Base-by-base conservation (phyloP, 2,329 filamentous ascomycete genomes). In the Ramularia endophylla region DNA sequence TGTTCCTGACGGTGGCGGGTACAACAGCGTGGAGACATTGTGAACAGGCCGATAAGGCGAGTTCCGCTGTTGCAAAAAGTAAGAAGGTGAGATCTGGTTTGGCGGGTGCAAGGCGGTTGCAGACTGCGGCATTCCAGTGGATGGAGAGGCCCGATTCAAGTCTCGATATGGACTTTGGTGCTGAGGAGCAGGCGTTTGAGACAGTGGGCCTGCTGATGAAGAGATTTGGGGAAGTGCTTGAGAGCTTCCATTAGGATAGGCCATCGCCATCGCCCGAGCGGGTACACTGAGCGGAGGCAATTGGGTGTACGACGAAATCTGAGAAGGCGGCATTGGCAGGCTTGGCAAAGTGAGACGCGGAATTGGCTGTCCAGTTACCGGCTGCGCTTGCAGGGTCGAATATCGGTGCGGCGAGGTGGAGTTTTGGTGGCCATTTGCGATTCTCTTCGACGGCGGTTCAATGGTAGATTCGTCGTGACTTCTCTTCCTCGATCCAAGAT, bases 11-110 rank as follows among this genome's bases (percentile, higher is more conserved):
- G 88, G 85, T 5, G 88, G 87, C 22, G 89, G 89, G 44, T 92
- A 87, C 20, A 95, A 73, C n/a, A 97, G 76, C 1, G 87, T 94
- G 53, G 92, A 88, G 44, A 95, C 87, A 46, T 87, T 78, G 39
- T 89, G 84, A 28, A 95, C 83, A 1, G 90, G 90, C 50, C 87
- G 85, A 65, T 97, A 97, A 3, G 92, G 92, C 41, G 90, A 97
- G 49, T 85, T 82, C 42, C 92, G 79, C 61, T 95, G 87, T 57
- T 86, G 84, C 27, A 95, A 72, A 65, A 94, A 94, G 57, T 87
- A 79, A 8, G 85, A 89, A 1, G 90, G 90, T 22, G 92, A 97
- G 50, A 92, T 77, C 22, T 85, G 83, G 32, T 80, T 78, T 5
- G 56, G 48, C 30, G 57, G 56, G 27, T 60, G 58, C 22, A 58